Percentiles rank a stretch among this genome's conserved stretches.
Conservation (phyloP, 768 basidiomycete genomes). For the Gloeostereum incarnatum region DNA sequence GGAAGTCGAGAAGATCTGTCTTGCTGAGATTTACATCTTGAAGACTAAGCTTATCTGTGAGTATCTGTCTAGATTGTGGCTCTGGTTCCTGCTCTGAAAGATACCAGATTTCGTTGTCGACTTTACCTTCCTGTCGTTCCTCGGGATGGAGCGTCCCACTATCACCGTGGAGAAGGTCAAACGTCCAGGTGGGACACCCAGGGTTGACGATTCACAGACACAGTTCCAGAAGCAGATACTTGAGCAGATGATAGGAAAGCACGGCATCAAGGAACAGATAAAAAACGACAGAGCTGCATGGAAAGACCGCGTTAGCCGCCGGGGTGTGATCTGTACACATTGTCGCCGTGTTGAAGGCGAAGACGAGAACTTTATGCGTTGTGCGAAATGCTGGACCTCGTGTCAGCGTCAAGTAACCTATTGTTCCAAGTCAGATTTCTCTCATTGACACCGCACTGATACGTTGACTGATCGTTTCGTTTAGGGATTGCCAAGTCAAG, state of each 20-base stretch:
- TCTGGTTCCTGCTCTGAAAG: not conserved
- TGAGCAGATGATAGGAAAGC: not conserved
- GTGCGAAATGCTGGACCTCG: constrained; percentile 7
- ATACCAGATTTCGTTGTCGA: constrained; percentile 5
- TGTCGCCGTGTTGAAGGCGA: constrained; percentile 4
- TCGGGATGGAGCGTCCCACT: constrained; percentile 1
- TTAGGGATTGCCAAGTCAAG: constrained; percentile 10
- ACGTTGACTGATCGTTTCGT: not conserved
- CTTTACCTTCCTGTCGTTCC: constrained; percentile 2
- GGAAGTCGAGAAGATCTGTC: constrained; percentile 8
- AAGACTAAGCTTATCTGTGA: constrained; percentile 11
- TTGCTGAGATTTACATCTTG: constrained; percentile 6
- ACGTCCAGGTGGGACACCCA: not conserved
- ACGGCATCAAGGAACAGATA: constrained; percentile 4
- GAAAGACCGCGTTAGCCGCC: constrained; percentile 6
- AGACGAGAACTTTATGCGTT: constrained; percentile 6
- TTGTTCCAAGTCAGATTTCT: constrained; percentile 9
- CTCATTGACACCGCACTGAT: not conserved
- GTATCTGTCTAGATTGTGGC: not conserved
- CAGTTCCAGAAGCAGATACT: not conserved
- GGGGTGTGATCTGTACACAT: constrained; percentile 5
- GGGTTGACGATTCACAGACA: not conserved
- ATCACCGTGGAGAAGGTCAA: constrained; percentile 4
- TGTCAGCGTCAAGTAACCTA: constrained; percentile 8
- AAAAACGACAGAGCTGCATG: constrained; percentile 6